Evolutionary conservation across 2,329 filamentous ascomycete species (phyloP).

Genomic region (Akanthomyces dipterigenus): DNA sequence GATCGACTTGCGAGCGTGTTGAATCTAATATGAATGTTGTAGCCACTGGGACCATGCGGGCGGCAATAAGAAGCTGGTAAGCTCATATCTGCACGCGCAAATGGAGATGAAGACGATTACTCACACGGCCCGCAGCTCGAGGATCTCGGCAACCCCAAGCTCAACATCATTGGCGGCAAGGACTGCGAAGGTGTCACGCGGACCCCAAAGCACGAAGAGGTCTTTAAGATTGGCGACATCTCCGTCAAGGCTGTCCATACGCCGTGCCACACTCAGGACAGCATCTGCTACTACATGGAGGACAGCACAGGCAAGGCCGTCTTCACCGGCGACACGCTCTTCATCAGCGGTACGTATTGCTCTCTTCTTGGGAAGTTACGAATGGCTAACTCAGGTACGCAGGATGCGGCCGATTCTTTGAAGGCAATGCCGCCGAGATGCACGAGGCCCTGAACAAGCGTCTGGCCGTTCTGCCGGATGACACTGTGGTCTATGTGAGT

Average conservation of each 20-base stretch:
- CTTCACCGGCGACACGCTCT: conserved; percentile 94
- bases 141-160: conserved; percentile 48
- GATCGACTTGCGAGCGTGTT: not conserved
- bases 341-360: conserved; percentile 66
- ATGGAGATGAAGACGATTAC: not conserved
- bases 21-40: not conserved
- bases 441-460: conserved; percentile 84
- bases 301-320: conserved; percentile 71
- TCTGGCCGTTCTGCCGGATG: conserved; percentile 72
- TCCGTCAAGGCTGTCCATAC: conserved; percentile 84
- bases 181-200: conserved; percentile 74
- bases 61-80: conserved; percentile 75
- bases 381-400: not conserved
- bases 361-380: not conserved
- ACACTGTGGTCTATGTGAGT: conserved; percentile 83
- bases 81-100: not conserved
- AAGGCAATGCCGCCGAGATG: conserved; percentile 87
- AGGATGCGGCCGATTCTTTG: conserved; percentile 95
- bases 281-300: conserved; percentile 90
- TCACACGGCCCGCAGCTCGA: conserved; percentile 21
- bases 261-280: conserved; percentile 96
- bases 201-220: conserved; percentile 68
- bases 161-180: conserved; percentile 81
- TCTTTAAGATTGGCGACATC: conserved; percentile 79
- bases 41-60: conserved; percentile 94